Base-by-base conservation (phyloP, 176 grass and related monocot species). In the Eleusine indica region DNA sequence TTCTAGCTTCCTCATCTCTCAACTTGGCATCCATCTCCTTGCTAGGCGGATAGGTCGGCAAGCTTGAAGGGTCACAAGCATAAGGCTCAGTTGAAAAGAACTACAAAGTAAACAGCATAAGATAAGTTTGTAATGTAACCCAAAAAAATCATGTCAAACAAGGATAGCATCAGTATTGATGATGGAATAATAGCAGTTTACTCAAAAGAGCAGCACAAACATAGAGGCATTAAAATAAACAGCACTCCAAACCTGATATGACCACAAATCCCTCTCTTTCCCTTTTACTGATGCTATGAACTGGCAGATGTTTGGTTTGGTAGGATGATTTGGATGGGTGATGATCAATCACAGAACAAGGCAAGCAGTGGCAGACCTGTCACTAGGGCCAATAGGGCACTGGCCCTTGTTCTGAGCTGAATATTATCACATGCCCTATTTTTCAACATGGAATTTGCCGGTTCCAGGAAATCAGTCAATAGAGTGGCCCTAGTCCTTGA, bases 21-120 rank as follows among this genome's bases (percentile, higher is more conserved):
- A 90, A 78, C 61, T 86, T 90, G 43, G 88, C 88, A 86, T 90
- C 88, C 88, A 90, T 90, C 88, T 90, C 88, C 79, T 90, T 90
- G 74, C 83, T 90, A 74, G 88, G 88, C 9, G 74, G 88, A 78
- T 90, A 90, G 60, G 57, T 82, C 3, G 88, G 88, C 79, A 90
- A 71, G 68, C 66, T 82, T 79, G 83, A 86, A 82, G 83, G 83
- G 6, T 86, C 83, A 83, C 88, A 90, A 28, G 83, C 79, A 79
- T 61, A 83, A 49, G 88, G 88, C 74, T 90, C 88, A 47, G 88
- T 79, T 73, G 88, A 81, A 70, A 90, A 86, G 74, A 90, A 90
- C 88, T 90, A 67, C 29, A 84, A 70, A 80, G 11, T 0, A 17
- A 40, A 49, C 6, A 51, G 62, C 44, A 57, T 8, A 66, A 61